These are phyloP conservation scores for Hypoxylon perforatum DNA, from an alignment of 495 filamentous ascomycete genomes.

Conservation along the genomic window DNA sequence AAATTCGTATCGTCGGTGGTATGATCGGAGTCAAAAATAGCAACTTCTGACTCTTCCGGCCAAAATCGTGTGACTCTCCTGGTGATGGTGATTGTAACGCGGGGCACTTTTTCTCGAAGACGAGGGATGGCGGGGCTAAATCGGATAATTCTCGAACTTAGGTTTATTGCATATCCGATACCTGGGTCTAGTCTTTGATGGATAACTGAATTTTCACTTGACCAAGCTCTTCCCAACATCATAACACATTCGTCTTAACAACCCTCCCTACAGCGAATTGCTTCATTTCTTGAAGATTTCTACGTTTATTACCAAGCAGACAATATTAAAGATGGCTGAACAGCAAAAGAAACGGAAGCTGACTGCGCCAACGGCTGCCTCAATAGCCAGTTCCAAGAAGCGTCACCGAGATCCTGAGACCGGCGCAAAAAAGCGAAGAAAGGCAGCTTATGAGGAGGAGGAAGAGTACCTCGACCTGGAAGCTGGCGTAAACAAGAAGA, in stretches of 20 bases:
- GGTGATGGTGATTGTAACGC: slow-evolving; percentile 27
- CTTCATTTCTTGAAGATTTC: slow-evolving; percentile 4
- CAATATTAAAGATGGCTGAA: slow-evolving; percentile 18
- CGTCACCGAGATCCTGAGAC: slow-evolving; percentile 50
- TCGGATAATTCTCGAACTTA: slow-evolving; percentile 1
- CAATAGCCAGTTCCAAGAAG: slow-evolving; percentile 52
- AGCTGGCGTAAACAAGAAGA: slow-evolving; percentile 80
- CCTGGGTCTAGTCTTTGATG: slow-evolving; percentile 17
- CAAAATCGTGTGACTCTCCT: slow-evolving; percentile 9
- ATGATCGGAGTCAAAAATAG: slow-evolving; percentile 11
- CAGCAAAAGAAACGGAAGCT: slow-evolving; percentile 5
- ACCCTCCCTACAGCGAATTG: neutral
- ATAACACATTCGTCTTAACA: slow-evolving; percentile 1
- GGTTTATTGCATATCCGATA: slow-evolving; percentile 17
- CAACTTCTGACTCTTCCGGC: slow-evolving; percentile 41
- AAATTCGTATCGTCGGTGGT: slow-evolving; percentile 13
- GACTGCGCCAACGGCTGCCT: neutral
- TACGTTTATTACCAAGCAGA: neutral
- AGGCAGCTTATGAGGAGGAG: slow-evolving; percentile 63
- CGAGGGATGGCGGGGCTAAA: slow-evolving; percentile 28
- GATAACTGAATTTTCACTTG: slow-evolving; percentile 39
- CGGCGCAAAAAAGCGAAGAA: slow-evolving; percentile 63
- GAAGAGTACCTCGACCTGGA: slow-evolving; percentile 69
- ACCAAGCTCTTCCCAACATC: slow-evolving; percentile 9
- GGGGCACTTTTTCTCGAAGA: slow-evolving; percentile 39